Evolutionary conservation across 176 grass and related monocot genomes (phyloP), one percentile per base, ranked within the genome.

Genomic region (Aegilops tauschii): DNA sequence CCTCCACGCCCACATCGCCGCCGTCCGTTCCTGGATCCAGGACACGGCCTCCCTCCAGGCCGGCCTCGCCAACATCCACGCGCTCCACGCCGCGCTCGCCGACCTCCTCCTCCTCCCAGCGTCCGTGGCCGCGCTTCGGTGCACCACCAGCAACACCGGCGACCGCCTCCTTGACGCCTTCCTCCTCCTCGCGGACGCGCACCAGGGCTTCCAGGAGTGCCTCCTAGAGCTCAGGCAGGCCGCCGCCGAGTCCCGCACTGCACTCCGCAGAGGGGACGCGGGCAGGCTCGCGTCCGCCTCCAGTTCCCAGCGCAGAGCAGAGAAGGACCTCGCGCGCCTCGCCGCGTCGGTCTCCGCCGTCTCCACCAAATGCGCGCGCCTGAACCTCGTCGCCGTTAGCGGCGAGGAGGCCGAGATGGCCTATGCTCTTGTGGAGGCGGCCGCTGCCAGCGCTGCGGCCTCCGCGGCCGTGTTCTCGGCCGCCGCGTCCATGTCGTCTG

Each of bases 151-250:
- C 50, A 34, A 84, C 39, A 31, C 84, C 2, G 45, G 64, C 6
- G 84, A 86, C 50, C 71, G 31, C 40, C 87, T 93, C 27, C 87
- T 93, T 0, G 85, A 96, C 49, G 85, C 83, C n/a, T 82, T 93
- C 79, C 82, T 96, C 69, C 64, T 87, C 67, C 90, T 96, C 21
- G 94, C 88, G 61, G 91, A 96, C 88, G 76, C 87, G 2, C 80
- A 93, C 85, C 63, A 61, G 1, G 79, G 69, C 4, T 93, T 93
- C 85, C 70, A 89, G 21, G 77, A 88, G 32, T 25, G 64, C 3
- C 18, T 34, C 29, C 6, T 85, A 6, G 75, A 17, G 1, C 92
- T 97, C 66, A 80, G 58, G 1, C 12, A 58, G 1, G 67, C 68
- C 66, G 61, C 35, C 1, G 81, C 77, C 2, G 92, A 92, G 71